Evolutionary conservation across 2,329 filamentous ascomycete species (phyloP), one percentile per base, ranked within the genome.

Genomic region (Microcyclosporella mali): DNA sequence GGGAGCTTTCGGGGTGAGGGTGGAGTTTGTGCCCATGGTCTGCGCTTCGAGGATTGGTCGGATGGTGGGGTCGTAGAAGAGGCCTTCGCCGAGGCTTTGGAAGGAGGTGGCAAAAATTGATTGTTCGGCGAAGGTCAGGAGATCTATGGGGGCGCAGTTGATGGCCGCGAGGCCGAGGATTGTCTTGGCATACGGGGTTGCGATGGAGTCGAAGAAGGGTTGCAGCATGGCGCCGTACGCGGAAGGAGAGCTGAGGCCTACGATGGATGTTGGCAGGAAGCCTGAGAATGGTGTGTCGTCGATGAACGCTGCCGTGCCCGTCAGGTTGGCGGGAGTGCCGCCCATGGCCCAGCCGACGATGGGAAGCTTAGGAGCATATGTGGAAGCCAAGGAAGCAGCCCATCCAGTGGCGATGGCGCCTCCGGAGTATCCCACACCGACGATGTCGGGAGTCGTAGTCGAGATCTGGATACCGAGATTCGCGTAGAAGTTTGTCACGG

Each of bases 381-480:
- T 61, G 1, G 66, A 59, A 25, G 74, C 71, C 9, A 78, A 56
- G 27, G 74, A 70, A 12, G 72, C 71, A 0, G 74, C 74, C 65
- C 69, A 74, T 19, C 71, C 72, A 1, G 64, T 70, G 0, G 74
- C 73, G 18, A 78, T 54, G 2, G 69, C 69, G 7, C 75, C 76
- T 3, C 77, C 76, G 0, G 71, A 76, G 52, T 78, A 80, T 0
- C 77, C 77, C 67, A 70, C 75, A 41, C 77, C 57, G 2, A 68
- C 65, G 32, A 69, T 56, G 3, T 50, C 59, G 3, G 55, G 52
- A 2, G 42, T 52, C n/a, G 25, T 33, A 8, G 43, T 51, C 1
- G 44, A 38, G 21, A 25, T 9, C 21, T 25, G 21, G 11, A 60
- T 40, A 12, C 51, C 50, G 0, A 70, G 56, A 4, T 58, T 56